Base-by-base conservation (phyloP, 495 filamentous ascomycete species). In the Neurospora sp. region DNA sequence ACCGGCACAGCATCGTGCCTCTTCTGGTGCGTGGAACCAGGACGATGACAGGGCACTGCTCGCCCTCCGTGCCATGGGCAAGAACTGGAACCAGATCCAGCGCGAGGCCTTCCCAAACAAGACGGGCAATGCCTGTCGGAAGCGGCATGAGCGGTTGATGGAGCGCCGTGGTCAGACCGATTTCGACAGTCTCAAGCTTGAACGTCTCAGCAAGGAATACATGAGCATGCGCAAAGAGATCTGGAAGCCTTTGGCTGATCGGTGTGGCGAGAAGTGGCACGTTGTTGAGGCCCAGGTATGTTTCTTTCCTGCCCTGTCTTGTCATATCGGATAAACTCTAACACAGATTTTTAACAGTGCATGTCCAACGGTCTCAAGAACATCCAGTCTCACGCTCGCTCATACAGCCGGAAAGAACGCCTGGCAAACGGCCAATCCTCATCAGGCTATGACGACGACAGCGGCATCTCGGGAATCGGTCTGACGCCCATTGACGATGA, bases 111-210 rank as follows among this genome's bases (percentile, higher is more conserved):
- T 94, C 78, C 91, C 90, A 4, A 83, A 80, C 77, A 94, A 93
- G 83, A 91, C 91, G 7, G 86, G 90, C 39, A 94, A 94, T 80
- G 91, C 92, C 38, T 94, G 92, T 82, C 90, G 92, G 18, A 94
- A 94, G 79, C 86, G 92, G 54, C 90, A 93, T 77, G 92, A 93
- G 81, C 83, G 92, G 27, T 81, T 93, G 73, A 89, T 93, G 87
- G 91, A 92, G 79, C 86, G 88, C 74, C 84, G 85, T 72, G 88
- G 87, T 49, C 84, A 86, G 69, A 90, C 91, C 75, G 89, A 91
- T 73, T 93, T 91, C 87, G 90, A 93, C 78, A 86, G 85, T 49
- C 79, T 87, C 70, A 92, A 90, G 83, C 83, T 92, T 4, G 90
- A 93, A 77, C 83, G 81, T 16, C 79, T 94, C 11, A 89, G 89